phyloP scores from a whole-genome alignment of 164 flowering plant species.

The Aristolochia fimbriata region DNA sequence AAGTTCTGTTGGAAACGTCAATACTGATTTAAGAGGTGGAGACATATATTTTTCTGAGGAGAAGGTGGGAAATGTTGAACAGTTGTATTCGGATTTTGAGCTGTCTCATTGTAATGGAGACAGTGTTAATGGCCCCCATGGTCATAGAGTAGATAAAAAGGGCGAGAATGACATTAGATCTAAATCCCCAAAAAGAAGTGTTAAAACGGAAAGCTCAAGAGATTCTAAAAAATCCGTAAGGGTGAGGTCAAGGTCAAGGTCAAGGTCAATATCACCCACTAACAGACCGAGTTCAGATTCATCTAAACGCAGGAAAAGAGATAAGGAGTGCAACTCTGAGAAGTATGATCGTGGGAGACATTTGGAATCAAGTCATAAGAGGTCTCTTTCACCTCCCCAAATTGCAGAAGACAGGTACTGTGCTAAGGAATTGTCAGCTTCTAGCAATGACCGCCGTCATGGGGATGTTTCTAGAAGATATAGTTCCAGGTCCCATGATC shows the following conservation, averaged over 20 bases:
- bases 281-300: constrained; percentile 9
- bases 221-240: constrained; percentile 5
- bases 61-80: too few species aligned
- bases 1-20: too few species aligned
- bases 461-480: constrained; percentile 21
- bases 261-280: constrained; percentile 13
- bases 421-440: constrained; percentile 16
- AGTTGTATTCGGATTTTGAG: not conserved
- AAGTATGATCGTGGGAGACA: constrained; percentile 4
- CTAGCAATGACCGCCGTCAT: constrained; percentile 12
- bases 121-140: constrained; percentile 20
- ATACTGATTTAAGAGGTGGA: too few species aligned
- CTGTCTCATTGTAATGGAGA: not conserved
- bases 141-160: constrained; percentile 3
- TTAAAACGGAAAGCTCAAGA: constrained; percentile 4
- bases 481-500: constrained; percentile 43
- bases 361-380: constrained; percentile 11
- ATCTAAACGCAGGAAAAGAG: constrained; percentile 10
- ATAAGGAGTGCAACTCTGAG: constrained; percentile 4
- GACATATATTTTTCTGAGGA: too few species aligned
- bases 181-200: constrained; percentile 9
- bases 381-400: constrained; percentile 29
- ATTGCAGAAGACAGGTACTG: constrained; percentile 15
- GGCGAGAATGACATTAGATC: constrained; percentile 7
- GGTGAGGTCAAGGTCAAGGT: constrained; percentile 8